These are phyloP conservation scores for Alternaria sp. DNA, from an alignment of 2,329 filamentous ascomycete genomes.

Conservation along the genomic window DNA sequence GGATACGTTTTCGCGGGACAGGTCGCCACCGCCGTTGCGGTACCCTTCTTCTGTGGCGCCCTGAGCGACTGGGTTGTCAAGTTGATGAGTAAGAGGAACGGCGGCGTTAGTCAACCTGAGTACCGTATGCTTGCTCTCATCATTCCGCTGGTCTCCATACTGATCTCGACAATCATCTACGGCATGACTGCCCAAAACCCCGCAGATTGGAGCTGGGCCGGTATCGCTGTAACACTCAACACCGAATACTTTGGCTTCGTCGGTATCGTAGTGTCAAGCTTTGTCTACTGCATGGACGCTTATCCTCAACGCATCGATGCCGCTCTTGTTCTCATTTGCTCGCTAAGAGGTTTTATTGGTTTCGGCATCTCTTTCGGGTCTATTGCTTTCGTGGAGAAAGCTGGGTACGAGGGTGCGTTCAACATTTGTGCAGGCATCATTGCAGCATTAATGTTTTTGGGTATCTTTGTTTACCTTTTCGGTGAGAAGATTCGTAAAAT, in stretches of 20 bases:
- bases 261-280: slow-evolving; percentile 15
- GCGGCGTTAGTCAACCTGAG: slow-evolving; percentile 14
- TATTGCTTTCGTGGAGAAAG: slow-evolving; percentile 13
- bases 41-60: slow-evolving; percentile 20
- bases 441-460: slow-evolving; percentile 15
- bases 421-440: slow-evolving; percentile 21
- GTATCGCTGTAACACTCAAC: slow-evolving; percentile 20
- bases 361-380: slow-evolving; percentile 21
- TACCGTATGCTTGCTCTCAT: slow-evolving; percentile 15
- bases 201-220: slow-evolving; percentile 18
- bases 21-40: slow-evolving; percentile 15
- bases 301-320: slow-evolving; percentile 23
- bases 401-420: slow-evolving; percentile 19
- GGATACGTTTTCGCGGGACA: slow-evolving; percentile 23
- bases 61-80: slow-evolving; percentile 15
- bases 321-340: slow-evolving; percentile 21
- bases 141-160: slow-evolving; percentile 12
- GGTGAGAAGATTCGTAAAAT: slow-evolving; percentile 17
- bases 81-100: slow-evolving; percentile 11
- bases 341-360: slow-evolving; percentile 20
- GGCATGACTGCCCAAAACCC: slow-evolving; percentile 18
- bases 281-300: slow-evolving; percentile 21
- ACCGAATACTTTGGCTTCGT: slow-evolving; percentile 23
- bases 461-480: slow-evolving; percentile 12
- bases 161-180: slow-evolving; percentile 20